Evolutionary conservation across 352 stramenopile genomes (phyloP).

Genomic region (Phytophthora tentaculata): DNA sequence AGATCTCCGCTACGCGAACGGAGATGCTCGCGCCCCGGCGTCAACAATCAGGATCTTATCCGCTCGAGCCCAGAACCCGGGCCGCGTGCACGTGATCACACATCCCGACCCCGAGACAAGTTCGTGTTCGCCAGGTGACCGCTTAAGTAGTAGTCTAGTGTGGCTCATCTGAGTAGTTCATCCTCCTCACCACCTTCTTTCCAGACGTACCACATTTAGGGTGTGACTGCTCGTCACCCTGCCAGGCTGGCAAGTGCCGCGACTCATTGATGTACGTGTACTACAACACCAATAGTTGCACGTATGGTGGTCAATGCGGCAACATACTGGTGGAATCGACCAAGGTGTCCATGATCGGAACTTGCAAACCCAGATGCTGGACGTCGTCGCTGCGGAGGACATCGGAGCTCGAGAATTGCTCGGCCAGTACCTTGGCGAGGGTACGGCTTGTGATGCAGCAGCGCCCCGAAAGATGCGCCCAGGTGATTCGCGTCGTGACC

Average conservation of each 20-base stretch:
- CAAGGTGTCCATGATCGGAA: not conserved
- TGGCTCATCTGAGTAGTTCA: slow-evolving; percentile 9
- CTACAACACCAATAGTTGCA: slow-evolving; percentile 15
- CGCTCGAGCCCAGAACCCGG: not conserved
- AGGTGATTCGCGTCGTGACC: not conserved
- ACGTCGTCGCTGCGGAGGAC: not conserved
- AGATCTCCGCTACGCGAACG: not conserved
- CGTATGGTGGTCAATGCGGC: slow-evolving; percentile 7
- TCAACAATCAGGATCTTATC: not conserved
- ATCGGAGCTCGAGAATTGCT: slow-evolving; percentile 5
- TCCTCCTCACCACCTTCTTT: slow-evolving; percentile 6
- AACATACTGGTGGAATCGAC: slow-evolving; percentile 6
- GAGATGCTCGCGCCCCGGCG: not conserved
- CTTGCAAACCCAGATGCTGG: not conserved
- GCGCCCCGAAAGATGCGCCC: not conserved
- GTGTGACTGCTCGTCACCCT: slow-evolving; percentile 2
- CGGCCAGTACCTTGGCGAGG: slow-evolving; percentile 10
- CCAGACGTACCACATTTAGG: slow-evolving; percentile 5
- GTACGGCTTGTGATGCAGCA: not conserved
- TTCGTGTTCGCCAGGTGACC: slow-evolving; percentile 4
- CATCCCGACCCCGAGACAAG: not conserved
- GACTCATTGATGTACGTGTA: slow-evolving; percentile 2
- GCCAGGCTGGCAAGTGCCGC: not conserved
- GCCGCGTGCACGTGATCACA: not conserved
- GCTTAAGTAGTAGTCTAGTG: too few relatives aligned